phyloP scores from a whole-genome alignment of 2,329 filamentous ascomycete species.

The Eutypa lata region DNA sequence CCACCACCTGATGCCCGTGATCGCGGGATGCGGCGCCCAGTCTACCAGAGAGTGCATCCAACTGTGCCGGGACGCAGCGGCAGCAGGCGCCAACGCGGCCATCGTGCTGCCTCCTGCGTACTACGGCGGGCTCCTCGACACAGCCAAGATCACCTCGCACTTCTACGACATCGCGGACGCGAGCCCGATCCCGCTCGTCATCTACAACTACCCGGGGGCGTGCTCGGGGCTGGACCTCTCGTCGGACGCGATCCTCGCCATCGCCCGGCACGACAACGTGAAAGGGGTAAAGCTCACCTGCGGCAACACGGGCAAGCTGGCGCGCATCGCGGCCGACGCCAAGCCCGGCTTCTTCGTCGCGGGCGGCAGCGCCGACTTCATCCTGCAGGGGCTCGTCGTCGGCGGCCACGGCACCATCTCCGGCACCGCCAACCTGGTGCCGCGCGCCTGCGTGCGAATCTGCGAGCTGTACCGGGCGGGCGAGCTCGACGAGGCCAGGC shows the following conservation, averaged over 20 bases:
- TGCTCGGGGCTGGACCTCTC: slow-evolving; percentile 55
- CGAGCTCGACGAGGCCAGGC: slow-evolving; percentile 31
- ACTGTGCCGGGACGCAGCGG: slow-evolving; percentile 61
- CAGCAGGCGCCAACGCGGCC: slow-evolving; percentile 63
- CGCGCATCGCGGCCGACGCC: slow-evolving; percentile 21
- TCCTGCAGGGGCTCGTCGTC: slow-evolving; percentile 65
- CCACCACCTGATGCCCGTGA: slow-evolving; percentile 54
- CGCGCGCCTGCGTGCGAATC: slow-evolving; percentile 61
- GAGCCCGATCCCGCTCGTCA: slow-evolving; percentile 56
- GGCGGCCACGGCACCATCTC: slow-evolving; percentile 71
- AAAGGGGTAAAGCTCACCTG: slow-evolving; percentile 62
- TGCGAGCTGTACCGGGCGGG: slow-evolving; percentile 59
- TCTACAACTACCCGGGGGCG: slow-evolving; percentile 63
- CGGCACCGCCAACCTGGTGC: slow-evolving; percentile 70
- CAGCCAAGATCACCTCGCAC: slow-evolving; percentile 55
- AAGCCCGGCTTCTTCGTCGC: slow-evolving; percentile 59
- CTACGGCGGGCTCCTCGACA: slow-evolving; percentile 59
- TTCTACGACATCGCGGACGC: slow-evolving; percentile 60
- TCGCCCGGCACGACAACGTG: slow-evolving; percentile 55
- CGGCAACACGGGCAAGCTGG: slow-evolving; percentile 61
- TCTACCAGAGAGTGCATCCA: slow-evolving; percentile 66
- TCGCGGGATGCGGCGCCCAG: slow-evolving; percentile 67
- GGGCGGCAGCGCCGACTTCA: slow-evolving; percentile 72
- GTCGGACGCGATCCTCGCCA: slow-evolving; percentile 52
- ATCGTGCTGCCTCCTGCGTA: slow-evolving; percentile 68